These are phyloP conservation scores for Decorospora gaudefroyi DNA, from an alignment of 2,329 filamentous ascomycete genomes.

Conservation along the genomic window DNA sequence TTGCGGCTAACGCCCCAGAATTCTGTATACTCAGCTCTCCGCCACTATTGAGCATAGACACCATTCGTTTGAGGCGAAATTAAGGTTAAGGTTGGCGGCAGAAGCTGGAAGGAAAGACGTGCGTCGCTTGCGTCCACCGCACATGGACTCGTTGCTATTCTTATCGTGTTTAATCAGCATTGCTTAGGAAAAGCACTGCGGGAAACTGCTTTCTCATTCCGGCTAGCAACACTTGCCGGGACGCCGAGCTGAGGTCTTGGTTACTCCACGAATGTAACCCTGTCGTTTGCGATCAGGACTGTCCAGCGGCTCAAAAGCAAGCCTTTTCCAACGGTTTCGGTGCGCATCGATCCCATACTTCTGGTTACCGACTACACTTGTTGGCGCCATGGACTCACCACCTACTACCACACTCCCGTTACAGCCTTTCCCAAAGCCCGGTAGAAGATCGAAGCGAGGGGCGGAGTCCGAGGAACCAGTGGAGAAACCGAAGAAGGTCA, in stretches of 20 bases:
- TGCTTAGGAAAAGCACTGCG: slow-evolving; percentile 27
- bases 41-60: no score
- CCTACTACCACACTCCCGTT: slow-evolving; percentile 14
- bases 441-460: slow-evolving; percentile 14
- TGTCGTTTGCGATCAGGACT: slow-evolving; percentile 17
- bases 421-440: slow-evolving; percentile 11
- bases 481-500: slow-evolving; percentile 41
- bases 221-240: slow-evolving; percentile 19
- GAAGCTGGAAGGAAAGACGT: slow-evolving; percentile 15
- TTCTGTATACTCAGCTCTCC: no score
- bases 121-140: slow-evolving; percentile 22
- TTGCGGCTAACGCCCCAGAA: slow-evolving; percentile 6
- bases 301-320: slow-evolving; percentile 26
- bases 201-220: slow-evolving; percentile 18
- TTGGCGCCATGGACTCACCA: slow-evolving; percentile 29
- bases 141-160: slow-evolving; percentile 29
- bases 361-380: slow-evolving; percentile 15
- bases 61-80: slow-evolving; percentile 17
- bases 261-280: slow-evolving; percentile 26
- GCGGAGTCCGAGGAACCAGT: slow-evolving; percentile 14
- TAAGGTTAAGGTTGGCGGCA: slow-evolving; percentile 29
- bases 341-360: slow-evolving; percentile 14
- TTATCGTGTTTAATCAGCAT: slow-evolving; percentile 37
- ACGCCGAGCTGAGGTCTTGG: slow-evolving; percentile 15
- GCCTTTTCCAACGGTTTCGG: slow-evolving; percentile 15